Evolutionary conservation across 2,329 filamentous ascomycete species (phyloP).

Genomic region (Phyllosticta citrichinensis): DNA sequence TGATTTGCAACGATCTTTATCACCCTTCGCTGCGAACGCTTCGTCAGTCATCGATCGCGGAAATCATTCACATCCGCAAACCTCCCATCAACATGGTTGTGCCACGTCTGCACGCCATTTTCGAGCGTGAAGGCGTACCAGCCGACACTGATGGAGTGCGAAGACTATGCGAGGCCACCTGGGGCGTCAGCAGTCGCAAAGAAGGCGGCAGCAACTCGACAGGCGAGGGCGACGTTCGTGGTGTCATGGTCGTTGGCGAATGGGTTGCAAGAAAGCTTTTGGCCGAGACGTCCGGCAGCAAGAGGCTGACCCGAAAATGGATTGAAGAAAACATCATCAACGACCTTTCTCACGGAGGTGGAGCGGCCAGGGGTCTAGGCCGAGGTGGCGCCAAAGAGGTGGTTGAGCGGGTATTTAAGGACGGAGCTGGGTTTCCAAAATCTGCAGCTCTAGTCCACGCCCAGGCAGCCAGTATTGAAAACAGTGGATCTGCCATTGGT

Average conservation of each 20-base stretch:
- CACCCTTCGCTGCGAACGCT: constrained; percentile 79
- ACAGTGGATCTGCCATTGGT: constrained; percentile 45
- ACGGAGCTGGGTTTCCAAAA: constrained; percentile 68
- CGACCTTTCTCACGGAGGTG: constrained; percentile 60
- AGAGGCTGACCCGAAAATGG: constrained; percentile 61
- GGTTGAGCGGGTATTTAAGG: constrained; percentile 66
- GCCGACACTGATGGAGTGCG: constrained; percentile 85
- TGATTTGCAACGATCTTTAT: constrained; percentile 97
- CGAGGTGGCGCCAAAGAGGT: constrained; percentile 65
- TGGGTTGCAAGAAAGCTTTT: constrained; percentile 70
- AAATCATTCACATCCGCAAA: constrained; percentile 85
- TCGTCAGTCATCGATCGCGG: constrained; percentile 73
- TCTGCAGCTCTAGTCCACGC: constrained; percentile 33
- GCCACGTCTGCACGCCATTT: constrained; percentile 68
- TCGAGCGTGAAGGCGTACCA: constrained; percentile 77
- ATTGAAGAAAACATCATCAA: constrained; percentile 61
- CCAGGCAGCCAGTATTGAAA: constrained; percentile 24
- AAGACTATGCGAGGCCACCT: constrained; percentile 71
- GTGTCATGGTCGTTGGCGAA: constrained; percentile 77
- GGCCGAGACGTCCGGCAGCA: constrained; percentile 29
- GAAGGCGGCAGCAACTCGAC: constrained; percentile 48
- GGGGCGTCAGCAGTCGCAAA: constrained; percentile 65
- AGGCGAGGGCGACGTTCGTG: constrained; percentile 65
- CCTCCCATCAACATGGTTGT: constrained; percentile 81
- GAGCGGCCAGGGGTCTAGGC: constrained; percentile 60